Conservation (phyloP, 352 stramenopile species). For the Globisporangium rhizosaccharum region DNA sequence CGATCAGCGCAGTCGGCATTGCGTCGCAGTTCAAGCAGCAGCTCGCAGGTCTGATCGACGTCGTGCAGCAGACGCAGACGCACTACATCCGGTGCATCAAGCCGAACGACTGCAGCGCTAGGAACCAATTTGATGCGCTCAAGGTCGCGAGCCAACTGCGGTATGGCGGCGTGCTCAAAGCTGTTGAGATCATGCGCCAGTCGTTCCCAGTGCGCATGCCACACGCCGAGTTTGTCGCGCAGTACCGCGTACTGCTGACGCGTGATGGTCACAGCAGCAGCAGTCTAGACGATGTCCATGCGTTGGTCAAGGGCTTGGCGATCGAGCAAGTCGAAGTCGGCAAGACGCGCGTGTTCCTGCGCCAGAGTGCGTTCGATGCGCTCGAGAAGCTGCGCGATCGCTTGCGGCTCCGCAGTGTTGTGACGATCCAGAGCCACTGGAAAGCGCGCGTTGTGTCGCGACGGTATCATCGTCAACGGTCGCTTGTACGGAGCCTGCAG, state of each 20-base stretch:
- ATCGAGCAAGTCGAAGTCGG: slow-evolving; percentile 51
- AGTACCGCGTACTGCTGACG: slow-evolving; percentile 34
- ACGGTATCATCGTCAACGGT: slow-evolving; percentile 26
- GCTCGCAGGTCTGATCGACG: slow-evolving; percentile 88
- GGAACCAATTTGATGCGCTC: slow-evolving; percentile 83
- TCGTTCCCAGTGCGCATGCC: slow-evolving; percentile 79
- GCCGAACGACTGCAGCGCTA: slow-evolving; percentile 93
- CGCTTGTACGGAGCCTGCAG: slow-evolving; percentile 41
- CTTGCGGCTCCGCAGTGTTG: slow-evolving; percentile 20
- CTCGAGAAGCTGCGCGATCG: slow-evolving; percentile 45
- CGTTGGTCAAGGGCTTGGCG: slow-evolving; percentile 1
- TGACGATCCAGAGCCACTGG: slow-evolving; percentile 53
- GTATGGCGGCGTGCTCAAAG: slow-evolving; percentile 82
- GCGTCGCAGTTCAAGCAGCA: slow-evolving; percentile 93
- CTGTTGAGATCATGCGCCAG: slow-evolving; percentile 78
- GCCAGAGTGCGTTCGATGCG: slow-evolving; percentile 55
- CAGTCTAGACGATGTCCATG: background rate
- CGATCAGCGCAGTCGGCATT: slow-evolving; percentile 71
- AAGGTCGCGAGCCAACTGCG: slow-evolving; percentile 76
- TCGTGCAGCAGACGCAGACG: slow-evolving; percentile 93
- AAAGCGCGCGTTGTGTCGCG: slow-evolving; percentile 22
- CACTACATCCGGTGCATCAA: slow-evolving; percentile 99
- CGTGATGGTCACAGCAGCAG: background rate
- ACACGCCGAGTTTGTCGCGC: slow-evolving; percentile 56
- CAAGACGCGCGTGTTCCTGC: slow-evolving; percentile 66